Conservation (phyloP, 2,329 filamentous ascomycete species). For the Botryotinia calthae region DNA sequence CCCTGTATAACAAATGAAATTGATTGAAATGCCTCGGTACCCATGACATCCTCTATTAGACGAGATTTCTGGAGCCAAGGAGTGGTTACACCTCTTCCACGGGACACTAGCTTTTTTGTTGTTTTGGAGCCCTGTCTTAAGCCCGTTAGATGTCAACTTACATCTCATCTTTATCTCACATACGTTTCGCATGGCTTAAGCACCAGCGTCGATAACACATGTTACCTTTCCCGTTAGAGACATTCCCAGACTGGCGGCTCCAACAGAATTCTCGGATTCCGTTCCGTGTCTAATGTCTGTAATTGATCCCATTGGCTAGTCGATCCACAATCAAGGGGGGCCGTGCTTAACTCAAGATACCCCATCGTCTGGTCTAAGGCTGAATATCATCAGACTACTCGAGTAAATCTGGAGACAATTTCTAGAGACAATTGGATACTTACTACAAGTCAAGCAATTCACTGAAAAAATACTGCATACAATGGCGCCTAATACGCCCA, state of each 20-base stretch:
- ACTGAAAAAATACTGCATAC: not conserved
- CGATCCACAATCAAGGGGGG: not conserved
- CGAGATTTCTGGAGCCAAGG: not conserved
- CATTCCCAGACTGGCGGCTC: not conserved
- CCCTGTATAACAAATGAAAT: not conserved
- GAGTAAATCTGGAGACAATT: not conserved
- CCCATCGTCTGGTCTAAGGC: not conserved
- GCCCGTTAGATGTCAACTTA: not conserved
- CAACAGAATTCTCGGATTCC: not conserved
- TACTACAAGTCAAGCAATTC: not conserved
- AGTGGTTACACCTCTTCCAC: not conserved
- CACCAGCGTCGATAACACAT: not conserved
- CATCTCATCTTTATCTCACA: not conserved
- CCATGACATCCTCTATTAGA: not conserved
- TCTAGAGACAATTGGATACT: not conserved
- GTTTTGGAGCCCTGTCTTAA: not conserved
- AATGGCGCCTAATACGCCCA: slow-evolving; percentile 1
- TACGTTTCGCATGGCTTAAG: not conserved
- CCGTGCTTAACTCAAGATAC: not conserved
- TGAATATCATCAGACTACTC: not conserved
- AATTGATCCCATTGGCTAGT: not conserved
- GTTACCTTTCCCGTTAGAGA: not conserved
- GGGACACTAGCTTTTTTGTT: not conserved
- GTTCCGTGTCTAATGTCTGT: not conserved
- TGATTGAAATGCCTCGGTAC: not conserved